These are phyloP conservation scores for Sporothrix dimorphospora DNA, from an alignment of 2,329 filamentous ascomycete genomes.

Conservation along the genomic window DNA sequence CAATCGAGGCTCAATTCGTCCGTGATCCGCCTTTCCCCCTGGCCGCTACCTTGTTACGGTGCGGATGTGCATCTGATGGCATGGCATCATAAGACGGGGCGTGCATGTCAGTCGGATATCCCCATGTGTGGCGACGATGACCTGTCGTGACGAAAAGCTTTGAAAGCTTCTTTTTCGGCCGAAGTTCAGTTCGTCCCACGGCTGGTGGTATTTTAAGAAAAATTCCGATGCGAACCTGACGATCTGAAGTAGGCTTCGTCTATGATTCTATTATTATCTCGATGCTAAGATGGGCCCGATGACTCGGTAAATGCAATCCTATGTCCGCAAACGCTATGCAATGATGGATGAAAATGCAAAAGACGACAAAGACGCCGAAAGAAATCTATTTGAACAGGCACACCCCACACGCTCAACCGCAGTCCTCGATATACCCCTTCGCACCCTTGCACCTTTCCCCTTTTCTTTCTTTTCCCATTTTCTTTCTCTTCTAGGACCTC, in stretches of 20 bases:
- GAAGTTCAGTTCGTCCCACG: background rate
- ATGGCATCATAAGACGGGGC: background rate
- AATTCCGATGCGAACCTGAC: background rate
- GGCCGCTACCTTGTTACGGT: background rate
- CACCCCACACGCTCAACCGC: background rate
- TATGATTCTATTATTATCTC: background rate
- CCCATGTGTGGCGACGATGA: background rate
- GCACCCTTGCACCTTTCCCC: background rate
- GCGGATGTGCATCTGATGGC: background rate
- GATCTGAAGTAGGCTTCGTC: background rate
- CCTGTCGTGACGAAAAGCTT: background rate
- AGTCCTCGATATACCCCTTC: background rate
- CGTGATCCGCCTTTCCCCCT: background rate
- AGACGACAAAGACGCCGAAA: background rate
- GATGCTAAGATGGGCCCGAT: background rate
- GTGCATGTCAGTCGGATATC: background rate
- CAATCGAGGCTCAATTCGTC: background rate
- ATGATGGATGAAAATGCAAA: background rate
- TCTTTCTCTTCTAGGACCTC: background rate
- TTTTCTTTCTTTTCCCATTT: background rate
- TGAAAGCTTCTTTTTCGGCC: slow-evolving; percentile 14
- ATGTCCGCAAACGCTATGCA: slow-evolving; percentile 3
- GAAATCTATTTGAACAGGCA: background rate
- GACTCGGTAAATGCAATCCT: background rate
- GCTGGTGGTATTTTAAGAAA: background rate